Evolutionary conservation across 2,329 filamentous ascomycete species (phyloP).

Genomic region (Onygena corvina): DNA sequence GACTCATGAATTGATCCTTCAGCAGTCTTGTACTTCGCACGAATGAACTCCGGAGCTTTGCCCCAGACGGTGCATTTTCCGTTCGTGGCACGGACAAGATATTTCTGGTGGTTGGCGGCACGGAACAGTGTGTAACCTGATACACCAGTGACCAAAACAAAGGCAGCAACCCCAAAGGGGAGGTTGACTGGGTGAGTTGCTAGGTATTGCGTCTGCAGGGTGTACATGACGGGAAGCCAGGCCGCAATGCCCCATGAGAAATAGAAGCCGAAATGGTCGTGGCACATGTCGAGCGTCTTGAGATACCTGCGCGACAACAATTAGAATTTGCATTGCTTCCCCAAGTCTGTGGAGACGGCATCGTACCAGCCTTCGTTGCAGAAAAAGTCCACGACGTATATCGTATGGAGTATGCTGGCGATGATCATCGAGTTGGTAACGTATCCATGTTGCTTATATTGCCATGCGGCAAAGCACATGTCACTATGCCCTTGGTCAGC

Average conservation of each 20-base stretch:
- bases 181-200: constrained; percentile 31
- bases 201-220: constrained; percentile 39
- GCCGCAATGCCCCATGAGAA: constrained; percentile 37
- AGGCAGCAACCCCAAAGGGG: constrained; percentile 18
- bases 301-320: constrained; percentile 26
- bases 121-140: constrained; percentile 37
- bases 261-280: constrained; percentile 36
- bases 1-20: constrained; percentile 34
- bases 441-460: constrained; percentile 33
- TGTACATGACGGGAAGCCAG: constrained; percentile 38
- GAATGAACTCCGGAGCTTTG: constrained; percentile 29
- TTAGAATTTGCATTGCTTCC: background rate
- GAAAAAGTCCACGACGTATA: constrained; percentile 41
- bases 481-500: constrained; percentile 20
- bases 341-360: background rate
- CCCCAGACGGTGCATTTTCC: constrained; percentile 37
- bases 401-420: constrained; percentile 33
- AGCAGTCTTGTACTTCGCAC: constrained; percentile 31
- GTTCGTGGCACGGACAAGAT: constrained; percentile 30
- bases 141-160: constrained; percentile 24
- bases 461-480: constrained; percentile 31
- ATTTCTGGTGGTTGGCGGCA: constrained; percentile 37
- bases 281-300: constrained; percentile 33
- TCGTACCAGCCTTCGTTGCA: constrained; percentile 37
- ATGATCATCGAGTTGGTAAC: constrained; percentile 35